Evolutionary conservation across 2,329 filamentous ascomycete species (phyloP).

Genomic region (Fusarium musae): DNA sequence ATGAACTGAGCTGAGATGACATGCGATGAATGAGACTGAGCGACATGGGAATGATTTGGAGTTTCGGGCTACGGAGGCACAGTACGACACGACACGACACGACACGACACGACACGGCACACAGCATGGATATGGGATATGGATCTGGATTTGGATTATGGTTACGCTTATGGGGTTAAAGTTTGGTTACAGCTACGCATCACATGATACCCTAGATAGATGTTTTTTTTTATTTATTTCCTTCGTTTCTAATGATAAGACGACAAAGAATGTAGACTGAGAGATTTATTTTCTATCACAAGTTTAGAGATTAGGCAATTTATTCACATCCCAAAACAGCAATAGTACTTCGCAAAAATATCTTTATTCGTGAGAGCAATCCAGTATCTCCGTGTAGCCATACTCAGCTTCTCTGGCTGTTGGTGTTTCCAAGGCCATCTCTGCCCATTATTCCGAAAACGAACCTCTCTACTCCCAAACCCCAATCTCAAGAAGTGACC

Average conservation of each 20-base stretch:
- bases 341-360: not conserved
- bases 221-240: not conserved
- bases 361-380: not conserved
- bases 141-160: not conserved
- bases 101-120: not conserved
- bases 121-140: not conserved
- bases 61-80: slow-evolving; percentile 7
- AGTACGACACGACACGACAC: not conserved
- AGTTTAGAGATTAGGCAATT: not conserved
- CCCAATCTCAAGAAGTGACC: not conserved
- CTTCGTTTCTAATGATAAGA: slow-evolving; percentile 6
- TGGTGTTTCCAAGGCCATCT: not conserved
- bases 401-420: not conserved
- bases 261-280: not conserved
- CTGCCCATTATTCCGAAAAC: not conserved
- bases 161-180: not conserved
- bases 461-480: not conserved
- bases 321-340: too few species aligned
- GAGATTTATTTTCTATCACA: not conserved
- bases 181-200: slow-evolving; percentile 17
- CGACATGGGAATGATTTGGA: slow-evolving; percentile 12
- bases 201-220: slow-evolving; percentile 28
- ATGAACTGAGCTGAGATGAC: not conserved
- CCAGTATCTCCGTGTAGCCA: not conserved
- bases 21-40: not conserved